Evolutionary conservation across 1,139 yeast genomes (phyloP).

Genomic region (Suhomyces choctaworum): DNA sequence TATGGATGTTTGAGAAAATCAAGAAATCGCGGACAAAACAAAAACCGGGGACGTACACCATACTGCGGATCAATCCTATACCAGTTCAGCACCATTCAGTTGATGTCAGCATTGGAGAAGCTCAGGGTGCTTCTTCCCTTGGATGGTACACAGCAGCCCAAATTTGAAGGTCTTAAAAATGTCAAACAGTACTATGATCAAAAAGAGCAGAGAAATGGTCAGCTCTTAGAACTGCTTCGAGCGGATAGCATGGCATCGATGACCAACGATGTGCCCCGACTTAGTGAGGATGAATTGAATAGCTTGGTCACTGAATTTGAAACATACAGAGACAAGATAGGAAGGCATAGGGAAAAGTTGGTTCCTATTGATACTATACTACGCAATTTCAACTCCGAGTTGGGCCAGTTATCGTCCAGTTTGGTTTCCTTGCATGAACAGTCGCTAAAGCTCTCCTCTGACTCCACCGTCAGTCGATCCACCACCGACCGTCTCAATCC

Average conservation of each 20-base stretch:
- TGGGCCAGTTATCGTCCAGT: slow-evolving; percentile 59
- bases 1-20: too few relatives aligned
- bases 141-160: slow-evolving; percentile 2
- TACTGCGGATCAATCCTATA: too few relatives aligned
- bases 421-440: slow-evolving; percentile 60
- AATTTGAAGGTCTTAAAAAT: slow-evolving; percentile 6
- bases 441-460: slow-evolving; percentile 33
- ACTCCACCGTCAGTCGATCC: slow-evolving; percentile 51
- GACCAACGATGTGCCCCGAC: slow-evolving; percentile 1
- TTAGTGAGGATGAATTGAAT: slow-evolving; percentile 7
- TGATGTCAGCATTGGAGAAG: slow-evolving; percentile 19
- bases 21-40: too few relatives aligned
- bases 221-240: slow-evolving; percentile 20
- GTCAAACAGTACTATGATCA: slow-evolving; percentile 1
- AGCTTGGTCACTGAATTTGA: slow-evolving; percentile 26
- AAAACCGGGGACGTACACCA: too few relatives aligned
- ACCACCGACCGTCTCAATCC: slow-evolving; percentile 67
- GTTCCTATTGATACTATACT: slow-evolving; percentile 44
- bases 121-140: slow-evolving; percentile 16
- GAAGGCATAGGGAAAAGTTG: slow-evolving; percentile 36
- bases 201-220: slow-evolving; percentile 7
- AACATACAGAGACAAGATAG: slow-evolving; percentile 37
- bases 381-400: slow-evolving; percentile 53
- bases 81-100: too few relatives aligned
- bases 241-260: slow-evolving; percentile 15